Evolutionary conservation across 768 basidiomycete species (phyloP).

Genomic region (Mycena albidolilacea): DNA sequence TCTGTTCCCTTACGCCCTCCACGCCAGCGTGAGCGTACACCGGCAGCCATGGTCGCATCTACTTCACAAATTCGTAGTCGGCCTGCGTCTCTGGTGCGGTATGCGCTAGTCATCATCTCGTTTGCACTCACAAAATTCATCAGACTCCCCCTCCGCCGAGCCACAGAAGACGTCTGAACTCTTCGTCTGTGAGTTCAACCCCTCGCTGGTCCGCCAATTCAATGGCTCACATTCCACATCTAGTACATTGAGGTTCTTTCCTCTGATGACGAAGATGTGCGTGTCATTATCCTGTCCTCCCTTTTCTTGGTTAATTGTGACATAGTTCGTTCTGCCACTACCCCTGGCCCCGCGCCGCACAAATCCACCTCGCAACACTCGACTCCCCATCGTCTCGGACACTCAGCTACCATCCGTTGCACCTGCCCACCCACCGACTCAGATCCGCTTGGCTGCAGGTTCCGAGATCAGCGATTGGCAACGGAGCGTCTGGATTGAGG

Average conservation of each 20-base stretch:
- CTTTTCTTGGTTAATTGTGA: too few species aligned
- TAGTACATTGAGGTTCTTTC: slow-evolving; percentile 11
- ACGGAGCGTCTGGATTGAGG: too few species aligned
- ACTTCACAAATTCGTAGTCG: slow-evolving; percentile 10
- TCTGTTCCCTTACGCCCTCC: background rate
- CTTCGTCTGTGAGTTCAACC: background rate
- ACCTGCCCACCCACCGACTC: too few species aligned
- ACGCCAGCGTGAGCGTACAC: slow-evolving; percentile 1
- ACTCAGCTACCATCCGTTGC: too few species aligned
- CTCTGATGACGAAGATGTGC: slow-evolving; percentile 10
- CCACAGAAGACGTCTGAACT: background rate
- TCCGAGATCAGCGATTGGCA: too few species aligned
- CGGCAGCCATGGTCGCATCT: slow-evolving; percentile 2
- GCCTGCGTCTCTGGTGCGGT: background rate
- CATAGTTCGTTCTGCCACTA: too few species aligned
- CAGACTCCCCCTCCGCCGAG: slow-evolving; percentile 7
- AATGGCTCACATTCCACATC: background rate
- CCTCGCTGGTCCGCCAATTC: too few species aligned
- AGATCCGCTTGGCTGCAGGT: too few species aligned
- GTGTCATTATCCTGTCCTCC: too few species aligned
- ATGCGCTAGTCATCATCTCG: background rate
- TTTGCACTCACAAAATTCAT: background rate
- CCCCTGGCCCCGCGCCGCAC: too few species aligned
- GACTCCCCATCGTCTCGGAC: too few species aligned
- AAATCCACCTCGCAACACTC: too few species aligned